Evolutionary conservation across 441 rosid species (phyloP), one percentile per base, ranked within the genome.

Genomic region (Euphorbia schlechtendalii): DNA sequence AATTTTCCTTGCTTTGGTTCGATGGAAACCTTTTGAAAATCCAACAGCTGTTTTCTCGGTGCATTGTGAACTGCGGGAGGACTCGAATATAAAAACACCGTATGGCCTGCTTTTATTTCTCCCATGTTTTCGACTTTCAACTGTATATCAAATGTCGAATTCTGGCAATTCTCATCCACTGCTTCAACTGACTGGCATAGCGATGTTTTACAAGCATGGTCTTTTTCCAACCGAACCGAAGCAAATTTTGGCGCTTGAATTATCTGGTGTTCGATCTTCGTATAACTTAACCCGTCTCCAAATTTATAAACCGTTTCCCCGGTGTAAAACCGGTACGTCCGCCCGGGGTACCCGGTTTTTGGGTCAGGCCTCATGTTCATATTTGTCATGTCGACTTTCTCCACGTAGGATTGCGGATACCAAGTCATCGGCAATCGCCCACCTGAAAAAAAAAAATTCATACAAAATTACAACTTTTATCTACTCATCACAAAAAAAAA

Each of bases 311-410:
- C 83, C 0, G 90, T 80, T 73, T 82, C 88, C 7, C 99, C 96
- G 0, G 81, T 82, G 84, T 92, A 92, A 77, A 92, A 92, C 17
- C 98, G 69, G 74, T 91, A 91, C 0, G 79, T 90, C 70, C 97
- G 73, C 20, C 97, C 97, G 0, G 99, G 97, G 74, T 90, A 94
- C 45, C 96, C 96, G 7, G 28, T 84, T 2, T 85, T 57, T 7
- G 83, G 76, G 43, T 90, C 82, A 1, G 96, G 84, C 73, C 99
- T 87, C 99, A 89, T 91, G 71, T 89, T 88, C 99, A 94, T 94
- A 64, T 89, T 85, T 8, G 96, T 87, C 99, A 94, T 94, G 2
- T 93, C 89, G 6, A 94, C 89, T 54, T 82, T 85, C 25, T 83
- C 86, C 0, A 80, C 81, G 8, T 77, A 94, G 1, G 93, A 76